phyloP scores from a whole-genome alignment of 495 filamentous ascomycete species.

The Penicillium dipodomyicola region DNA sequence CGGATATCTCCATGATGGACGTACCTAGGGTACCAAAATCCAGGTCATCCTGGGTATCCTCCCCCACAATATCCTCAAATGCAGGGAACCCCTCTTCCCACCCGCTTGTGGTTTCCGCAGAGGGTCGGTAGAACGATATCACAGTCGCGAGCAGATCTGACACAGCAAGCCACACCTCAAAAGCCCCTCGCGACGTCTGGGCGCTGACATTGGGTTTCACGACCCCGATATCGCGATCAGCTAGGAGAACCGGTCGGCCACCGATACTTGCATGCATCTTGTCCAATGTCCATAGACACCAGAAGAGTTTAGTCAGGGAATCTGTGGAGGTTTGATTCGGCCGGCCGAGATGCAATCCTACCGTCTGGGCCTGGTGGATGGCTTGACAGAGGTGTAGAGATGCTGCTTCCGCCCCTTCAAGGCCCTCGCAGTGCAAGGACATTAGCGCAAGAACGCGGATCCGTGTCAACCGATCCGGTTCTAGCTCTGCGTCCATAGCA shows the following conservation, averaged over 20 bases:
- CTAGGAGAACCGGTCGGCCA: conserved; percentile 62
- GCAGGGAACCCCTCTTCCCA: conserved; percentile 60
- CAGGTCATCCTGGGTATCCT: conserved; percentile 26
- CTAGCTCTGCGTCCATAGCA: conserved; percentile 42
- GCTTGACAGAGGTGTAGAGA: conserved; percentile 47
- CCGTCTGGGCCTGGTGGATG: conserved; percentile 61
- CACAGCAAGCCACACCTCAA: conserved; percentile 52
- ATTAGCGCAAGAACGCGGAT: conserved; percentile 47
- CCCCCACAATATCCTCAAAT: conserved; percentile 67
- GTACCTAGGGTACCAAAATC: conserved; percentile 34
- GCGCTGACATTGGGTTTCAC: conserved; percentile 24
- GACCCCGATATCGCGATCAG: conserved; percentile 61
- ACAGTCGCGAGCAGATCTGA: conserved; percentile 59
- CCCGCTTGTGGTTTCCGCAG: conserved; percentile 41
- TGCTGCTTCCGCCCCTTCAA: conserved; percentile 46
- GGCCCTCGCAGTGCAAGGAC: conserved; percentile 46
- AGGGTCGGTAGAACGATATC: conserved; percentile 65
- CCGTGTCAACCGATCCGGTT: conserved; percentile 43
- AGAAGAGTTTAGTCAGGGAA: conserved; percentile 56
- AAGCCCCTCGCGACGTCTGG: conserved; percentile 32
- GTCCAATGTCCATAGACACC: conserved; percentile 67
- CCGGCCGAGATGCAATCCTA: conserved; percentile 59
- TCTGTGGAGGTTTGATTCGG: conserved; percentile 36
- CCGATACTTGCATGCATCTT: conserved; percentile 61
- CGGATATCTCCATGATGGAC: background rate